Evolutionary conservation across 1,139 yeast genomes (phyloP).

Genomic region (Debaryomyces fabryi): DNA sequence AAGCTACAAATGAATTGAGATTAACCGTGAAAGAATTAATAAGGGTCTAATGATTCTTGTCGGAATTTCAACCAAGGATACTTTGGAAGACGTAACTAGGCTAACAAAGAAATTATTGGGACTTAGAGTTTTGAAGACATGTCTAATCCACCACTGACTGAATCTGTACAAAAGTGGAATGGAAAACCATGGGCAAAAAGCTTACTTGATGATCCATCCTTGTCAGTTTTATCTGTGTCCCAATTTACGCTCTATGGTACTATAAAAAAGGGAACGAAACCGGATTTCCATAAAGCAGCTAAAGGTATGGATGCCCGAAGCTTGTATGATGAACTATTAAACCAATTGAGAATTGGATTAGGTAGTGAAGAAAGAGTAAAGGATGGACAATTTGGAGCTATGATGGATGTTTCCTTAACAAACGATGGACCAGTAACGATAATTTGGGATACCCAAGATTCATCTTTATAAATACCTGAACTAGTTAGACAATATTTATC

Average conservation of each 20-base stretch:
- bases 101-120: conserved; percentile 67
- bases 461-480: conserved; percentile 11
- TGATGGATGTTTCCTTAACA: conserved; percentile 89
- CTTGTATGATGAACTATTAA: conserved; percentile 65
- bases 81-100: conserved; percentile 68
- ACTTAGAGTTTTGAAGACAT: conserved; percentile 69
- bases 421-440: conserved; percentile 89
- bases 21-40: conserved; percentile 47
- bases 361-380: conserved; percentile 66
- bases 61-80: conserved; percentile 80
- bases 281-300: conserved; percentile 90
- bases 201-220: conserved; percentile 38
- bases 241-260: conserved; percentile 89
- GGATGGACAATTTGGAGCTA: conserved; percentile 92
- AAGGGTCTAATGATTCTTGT: conserved; percentile 80
- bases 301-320: conserved; percentile 73
- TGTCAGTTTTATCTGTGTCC: conserved; percentile 56
- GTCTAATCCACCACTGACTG: conserved; percentile 29
- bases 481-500: background rate
- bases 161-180: conserved; percentile 43
- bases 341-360: conserved; percentile 48
- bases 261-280: conserved; percentile 86
- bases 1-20: background rate
- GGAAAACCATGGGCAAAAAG: conserved; percentile 63
- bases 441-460: conserved; percentile 62